Base-by-base conservation (phyloP, 768 basidiomycete genomes). In the Cytidiella melzeri region DNA sequence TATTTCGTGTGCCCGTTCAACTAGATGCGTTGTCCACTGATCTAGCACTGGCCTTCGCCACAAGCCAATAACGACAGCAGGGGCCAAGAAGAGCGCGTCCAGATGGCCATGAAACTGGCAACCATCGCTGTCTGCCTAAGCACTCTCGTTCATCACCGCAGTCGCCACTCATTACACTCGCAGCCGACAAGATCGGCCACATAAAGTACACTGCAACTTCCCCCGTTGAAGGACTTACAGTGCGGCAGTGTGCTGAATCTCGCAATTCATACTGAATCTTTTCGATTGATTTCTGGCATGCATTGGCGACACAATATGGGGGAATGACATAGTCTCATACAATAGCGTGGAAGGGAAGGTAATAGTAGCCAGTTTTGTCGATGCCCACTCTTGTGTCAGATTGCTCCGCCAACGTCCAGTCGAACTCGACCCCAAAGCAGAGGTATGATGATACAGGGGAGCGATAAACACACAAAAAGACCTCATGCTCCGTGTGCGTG, bases 401-500 rank as follows among this genome's bases (percentile, higher is more conserved):
- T 27, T 41, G 42, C 54, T 47, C 44, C 47, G 40, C 50, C 55
- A 45, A 39, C 55, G 46, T 50, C 53, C 52, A 54, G 46, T 51
- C 41, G 46, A 40, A 45, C 44, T 50, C 50, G 52, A 43, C 30
- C 36, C 49, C 50, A 38, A 26, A 52, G 45, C 45, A 54, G 38
- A 23, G 34, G 30, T 36, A n/a, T 28, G 12, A 24, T 44, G 24
- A 44, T 28, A 41, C 43, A 43, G 46, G n/a, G 27, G 46, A 36
- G 41, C 26, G 41, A 30, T 48, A 50, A 41, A 48, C 21, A 42
- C 47, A 48, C 37, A 40, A 4, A 43, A 37, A 21, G 18, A n/a
- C n/a, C 60, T 66, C 53, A 73, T 61, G 71, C 69, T 45, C 64
- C 69, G 60, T 76, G 72, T 38, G 84, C 90, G 71, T 96, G 93